Base-by-base conservation (phyloP, 129 eudicot genomes). In the Apium graveolens region DNA sequence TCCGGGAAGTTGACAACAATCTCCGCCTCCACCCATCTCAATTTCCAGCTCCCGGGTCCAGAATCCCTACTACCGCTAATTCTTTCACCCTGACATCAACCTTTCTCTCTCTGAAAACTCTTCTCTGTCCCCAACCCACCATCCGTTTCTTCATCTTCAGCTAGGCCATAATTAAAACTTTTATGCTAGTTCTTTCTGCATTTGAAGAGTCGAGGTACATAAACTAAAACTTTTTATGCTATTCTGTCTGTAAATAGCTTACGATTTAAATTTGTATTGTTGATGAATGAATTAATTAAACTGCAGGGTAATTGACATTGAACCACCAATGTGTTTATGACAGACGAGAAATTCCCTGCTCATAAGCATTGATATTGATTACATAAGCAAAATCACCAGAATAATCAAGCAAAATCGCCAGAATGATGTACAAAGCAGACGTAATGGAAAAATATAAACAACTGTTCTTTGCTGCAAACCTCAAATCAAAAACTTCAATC, bases 111-210 rank as follows among this genome's bases (percentile, higher is more conserved):
- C 81, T 88, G 42, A 75, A 70, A 75, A 85, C 70, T 73, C 87
- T 68, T 86, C 70, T 45, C 24, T 66, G 71, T 75, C 87, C 69
- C 80, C 17, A 48, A 48, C 88, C 41, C 68, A 74, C 88, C 53
- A 49, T 85, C 48, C 83, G 79, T 62, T 78, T 81, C 42, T 71
- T 55, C 79, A 83, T 85, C 83, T 84, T 70, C 75, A 85, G 91
- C 38, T 91, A 88, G 80, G 90, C 92, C 4, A 84, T 93, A 24
- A 86, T 81, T 37, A 96, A 86, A 20, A 81, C 78, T 27, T 75
- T 91, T n/a, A n/a, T n/a, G n/a, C n/a, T n/a, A n/a, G n/a, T n/a
- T n/a, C n/a, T n/a, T n/a, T n/a, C n/a, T n/a, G n/a, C n/a, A n/a
- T n/a, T n/a, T n/a, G n/a, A n/a, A n/a, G n/a, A n/a, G n/a, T n/a